Conservation (phyloP, 139 green algal genomes). For the Pycnococcus provasolii region DNA sequence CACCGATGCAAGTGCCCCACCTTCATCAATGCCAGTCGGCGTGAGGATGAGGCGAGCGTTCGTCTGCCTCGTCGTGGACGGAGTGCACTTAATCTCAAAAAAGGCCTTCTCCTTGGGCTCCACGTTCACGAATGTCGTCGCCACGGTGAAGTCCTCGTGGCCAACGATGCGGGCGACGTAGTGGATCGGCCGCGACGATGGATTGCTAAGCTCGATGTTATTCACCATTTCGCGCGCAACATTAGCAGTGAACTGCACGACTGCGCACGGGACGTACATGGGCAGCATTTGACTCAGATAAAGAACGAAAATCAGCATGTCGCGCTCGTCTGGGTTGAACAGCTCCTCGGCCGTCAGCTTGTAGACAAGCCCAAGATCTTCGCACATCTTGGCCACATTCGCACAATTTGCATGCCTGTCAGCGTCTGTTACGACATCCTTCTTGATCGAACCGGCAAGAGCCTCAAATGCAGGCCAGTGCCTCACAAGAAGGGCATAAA, state of each 20-base stretch:
- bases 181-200: conserved; percentile 40
- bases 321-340: conserved; percentile 2
- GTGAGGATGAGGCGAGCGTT: conserved; percentile 25
- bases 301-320: conserved; percentile 26
- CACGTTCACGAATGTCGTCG: conserved; percentile 38
- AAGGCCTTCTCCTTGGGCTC: conserved; percentile 38
- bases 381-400: no score
- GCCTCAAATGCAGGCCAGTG: conserved; percentile 46
- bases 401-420: conserved; percentile 5
- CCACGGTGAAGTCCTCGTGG: conserved; percentile 48
- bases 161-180: conserved; percentile 59
- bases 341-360: conserved; percentile 20
- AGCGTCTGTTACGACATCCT: conserved; percentile 13
- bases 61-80: conserved; percentile 33
- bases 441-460: not conserved
- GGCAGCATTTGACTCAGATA: conserved; percentile 45
- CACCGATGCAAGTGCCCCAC: conserved; percentile 3
- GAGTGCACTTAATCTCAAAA: conserved; percentile 32
- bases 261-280: conserved; percentile 48
- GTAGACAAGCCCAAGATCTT: conserved; percentile 22
- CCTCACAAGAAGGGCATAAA: conserved; percentile 47
- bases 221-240: conserved; percentile 49
- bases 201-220: conserved; percentile 61
- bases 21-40: conserved; percentile 18
- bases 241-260: conserved; percentile 48